phyloP scores from a whole-genome alignment of 768 basidiomycete genomes.

The Rubroboletus satanas region DNA sequence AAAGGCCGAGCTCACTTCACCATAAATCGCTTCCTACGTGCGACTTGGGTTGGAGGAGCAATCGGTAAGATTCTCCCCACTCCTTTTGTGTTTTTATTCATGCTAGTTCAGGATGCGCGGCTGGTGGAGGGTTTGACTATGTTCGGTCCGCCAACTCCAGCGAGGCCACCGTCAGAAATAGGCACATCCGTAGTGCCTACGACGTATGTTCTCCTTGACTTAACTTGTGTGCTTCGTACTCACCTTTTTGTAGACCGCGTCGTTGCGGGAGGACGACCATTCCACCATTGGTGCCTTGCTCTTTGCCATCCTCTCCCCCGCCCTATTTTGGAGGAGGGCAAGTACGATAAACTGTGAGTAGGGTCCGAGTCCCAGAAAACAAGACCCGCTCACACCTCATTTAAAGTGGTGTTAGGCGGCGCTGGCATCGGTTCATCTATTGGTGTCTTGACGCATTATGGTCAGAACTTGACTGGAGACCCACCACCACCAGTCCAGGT shows the following conservation, averaged over 20 bases:
- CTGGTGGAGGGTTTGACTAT: conserved; percentile 58
- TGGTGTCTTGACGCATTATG: conserved; percentile 57
- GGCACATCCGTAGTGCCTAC: conserved; percentile 52
- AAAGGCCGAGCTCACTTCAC: conserved; percentile 54
- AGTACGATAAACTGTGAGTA: conserved; percentile 52
- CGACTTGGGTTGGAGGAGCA: conserved; percentile 69
- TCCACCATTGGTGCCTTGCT: conserved; percentile 70
- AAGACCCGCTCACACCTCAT: background rate
- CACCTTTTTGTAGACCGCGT: conserved; percentile 42
- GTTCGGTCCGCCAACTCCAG: conserved; percentile 53
- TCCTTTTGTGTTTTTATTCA: background rate
- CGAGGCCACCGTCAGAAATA: conserved; percentile 44
- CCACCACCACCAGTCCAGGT: conserved; percentile 39
- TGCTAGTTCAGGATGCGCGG: conserved; percentile 31
- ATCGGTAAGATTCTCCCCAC: conserved; percentile 34
- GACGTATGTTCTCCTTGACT: conserved; percentile 42
- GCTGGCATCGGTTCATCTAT: conserved; percentile 61
- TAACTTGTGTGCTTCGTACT: background rate
- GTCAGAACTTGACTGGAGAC: conserved; percentile 52
- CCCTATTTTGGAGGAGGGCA: conserved; percentile 70
- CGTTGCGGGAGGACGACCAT: conserved; percentile 67
- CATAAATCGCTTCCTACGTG: conserved; percentile 60
- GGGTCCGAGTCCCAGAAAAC: conserved; percentile 13
- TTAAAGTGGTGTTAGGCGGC: conserved; percentile 65
- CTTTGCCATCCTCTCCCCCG: conserved; percentile 59